Conservation (phyloP, 176 grass and related monocot genomes). For the Oryza officinalis region DNA sequence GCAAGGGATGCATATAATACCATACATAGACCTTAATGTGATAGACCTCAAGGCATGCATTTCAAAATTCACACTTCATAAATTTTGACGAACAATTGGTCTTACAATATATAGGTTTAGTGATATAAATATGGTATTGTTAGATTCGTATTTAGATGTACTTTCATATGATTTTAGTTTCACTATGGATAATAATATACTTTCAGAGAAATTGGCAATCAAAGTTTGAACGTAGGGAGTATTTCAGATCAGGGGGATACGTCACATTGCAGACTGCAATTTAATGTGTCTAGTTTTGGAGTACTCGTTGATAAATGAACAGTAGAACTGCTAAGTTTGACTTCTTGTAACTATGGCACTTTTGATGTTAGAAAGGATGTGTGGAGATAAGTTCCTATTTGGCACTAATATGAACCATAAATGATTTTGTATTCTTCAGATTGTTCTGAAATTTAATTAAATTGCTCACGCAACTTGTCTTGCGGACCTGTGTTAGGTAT, state of each 20-base stretch:
- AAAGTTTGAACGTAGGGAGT: neutral
- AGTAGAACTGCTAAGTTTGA: neutral
- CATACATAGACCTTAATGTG: neutral
- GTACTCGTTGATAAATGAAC: neutral
- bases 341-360: constrained; percentile 7
- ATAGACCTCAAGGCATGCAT: neutral
- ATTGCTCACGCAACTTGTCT: neutral
- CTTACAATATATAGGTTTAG: too few relatives aligned
- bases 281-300: neutral
- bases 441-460: constrained; percentile 6
- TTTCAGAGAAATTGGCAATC: too few relatives aligned
- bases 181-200: too few relatives aligned
- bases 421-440: constrained; percentile 11
- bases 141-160: too few relatives aligned
- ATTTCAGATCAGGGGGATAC: neutral
- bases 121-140: too few relatives aligned
- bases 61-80: too few relatives aligned
- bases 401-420: neutral
- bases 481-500: constrained; percentile 45
- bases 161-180: too few relatives aligned
- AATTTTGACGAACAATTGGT: too few relatives aligned
- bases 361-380: constrained; percentile 16
- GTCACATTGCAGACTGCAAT: neutral
- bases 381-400: neutral
- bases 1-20: neutral